Base-by-base conservation (phyloP, 2,329 filamentous ascomycete species). In the Fusarium setosum region DNA sequence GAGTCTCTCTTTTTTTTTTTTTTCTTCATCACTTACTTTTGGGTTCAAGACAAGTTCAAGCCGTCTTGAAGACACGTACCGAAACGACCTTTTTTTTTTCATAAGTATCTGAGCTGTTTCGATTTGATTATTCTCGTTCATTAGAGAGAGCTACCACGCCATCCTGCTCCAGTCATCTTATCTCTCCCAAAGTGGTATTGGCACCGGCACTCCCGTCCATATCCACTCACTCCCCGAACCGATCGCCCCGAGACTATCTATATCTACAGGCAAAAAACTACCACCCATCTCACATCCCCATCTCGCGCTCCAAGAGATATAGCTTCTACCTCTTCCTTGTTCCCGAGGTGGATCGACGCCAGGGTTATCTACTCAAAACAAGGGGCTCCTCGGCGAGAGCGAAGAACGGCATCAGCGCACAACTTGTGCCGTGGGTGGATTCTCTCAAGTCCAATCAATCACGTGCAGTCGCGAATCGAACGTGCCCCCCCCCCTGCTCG, bases 361-460 rank as follows among this genome's bases (percentile, higher is more conserved):
- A 65, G 56, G 62, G 21, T 61, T 44, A 17, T 37, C 45, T 20
- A 63, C 53, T n/a, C n/a, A 26, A 10, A 6, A 26, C 24, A 6
- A 26, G 57, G 50, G 49, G 59, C 31, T 56, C 44, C 57, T 65
- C 63, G 63, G 63, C 61, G 63, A 65, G 52, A 65, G 63, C 61
- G 63, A 65, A 41, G 29, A 51, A 32, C 31, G 56, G 48, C 21
- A 37, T 20, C 47, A 38, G 47, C 47, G n/a, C 47, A 50, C 35
- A 3, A 24, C 40, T 44, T n/a, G 26, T 55, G 20, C 48, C 37
- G 24, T 37, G 24, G 45, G 24, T 6, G 24, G 13, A 12, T n/a
- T n/a, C n/a, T n/a, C n/a, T n/a, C 34, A 18, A n/a, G n/a, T n/a
- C n/a, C n/a, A n/a, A n/a, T n/a, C n/a, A 49, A 51, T 47, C 50